Evolutionary conservation across 2,329 filamentous ascomycete genomes (phyloP).

Genomic region (Diaporthe batatas): DNA sequence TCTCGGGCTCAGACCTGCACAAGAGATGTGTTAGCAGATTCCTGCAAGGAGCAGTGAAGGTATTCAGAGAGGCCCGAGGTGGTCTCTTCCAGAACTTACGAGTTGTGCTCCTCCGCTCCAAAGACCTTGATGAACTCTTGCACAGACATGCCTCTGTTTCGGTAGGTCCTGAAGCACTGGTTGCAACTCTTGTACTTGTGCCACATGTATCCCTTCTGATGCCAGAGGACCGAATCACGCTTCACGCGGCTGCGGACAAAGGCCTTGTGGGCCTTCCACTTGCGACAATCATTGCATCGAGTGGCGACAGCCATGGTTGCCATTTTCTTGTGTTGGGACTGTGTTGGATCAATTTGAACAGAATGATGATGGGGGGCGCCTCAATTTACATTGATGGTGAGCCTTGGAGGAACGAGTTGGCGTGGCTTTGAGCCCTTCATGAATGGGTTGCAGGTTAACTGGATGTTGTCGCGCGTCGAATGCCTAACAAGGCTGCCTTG

Average conservation of each 20-base stretch:
- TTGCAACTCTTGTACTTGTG: background rate
- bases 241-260: background rate
- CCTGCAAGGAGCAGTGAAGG: background rate
- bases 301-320: background rate
- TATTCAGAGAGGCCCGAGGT: background rate
- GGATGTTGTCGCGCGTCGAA: background rate
- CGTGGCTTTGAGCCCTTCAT: background rate
- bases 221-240: background rate
- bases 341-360: background rate
- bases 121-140: background rate
- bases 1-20: background rate
- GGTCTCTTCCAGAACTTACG: background rate
- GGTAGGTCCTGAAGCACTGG: background rate
- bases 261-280: constrained; percentile 1
- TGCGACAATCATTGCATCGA: background rate
- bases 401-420: background rate
- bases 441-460: background rate
- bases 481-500: background rate
- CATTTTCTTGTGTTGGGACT: too few relatives aligned
- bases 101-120: background rate
- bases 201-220: background rate
- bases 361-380: background rate
- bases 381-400: background rate
- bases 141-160: background rate
- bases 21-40: background rate